Base-by-base conservation (phyloP, 192 early-diverging fungal genomes). In the Spizellomyces punctatus region DNA sequence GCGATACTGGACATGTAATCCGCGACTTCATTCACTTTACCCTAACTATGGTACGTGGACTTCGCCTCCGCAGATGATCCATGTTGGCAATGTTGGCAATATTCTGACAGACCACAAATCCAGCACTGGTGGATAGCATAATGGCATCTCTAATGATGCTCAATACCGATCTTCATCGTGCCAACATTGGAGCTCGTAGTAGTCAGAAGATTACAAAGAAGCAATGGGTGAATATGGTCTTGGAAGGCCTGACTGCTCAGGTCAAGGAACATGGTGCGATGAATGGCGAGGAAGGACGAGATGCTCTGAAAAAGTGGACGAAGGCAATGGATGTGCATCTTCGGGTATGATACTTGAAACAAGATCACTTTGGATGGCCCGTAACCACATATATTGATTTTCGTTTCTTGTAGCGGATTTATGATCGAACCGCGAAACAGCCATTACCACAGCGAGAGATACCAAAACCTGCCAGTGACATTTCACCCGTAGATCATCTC, bases 91-190 rank as follows among this genome's bases (percentile, higher is more conserved):
- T 75, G 41, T 9, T 6, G 10, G 47, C n/a, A n/a, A 54, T 45
- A 44, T 49, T 61, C 36, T 17, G 1, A 27, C 10, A 22, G 17
- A 63, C 27, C 27, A 36, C 27, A 36, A 36, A 12, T 16, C 16
- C 36, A 27, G 17, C 46, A 44, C 58, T 62, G 68, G 44, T 95
- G 0, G 91, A 98, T 70, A 93, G 91, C 17, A 86, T 95, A 55
- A 83, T 91, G 0, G 95, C 94, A 74, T 95, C 94, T 10, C 72
- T 95, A 6, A 76, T 98, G 68, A 75, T 98, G 55, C 84, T 98
- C 6, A 96, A 96, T 79, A 98, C 96, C 5, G 96, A 98, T 76
- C 77, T 96, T 61, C 92, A 96, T 72, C 87, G 95, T 62, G 94
- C 93, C n/a, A 84, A 79, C 52, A 67, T 79, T 8, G 69, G 57